Percentiles rank a stretch among this genome's conserved stretches.
These are phyloP conservation scores for Candida yuanshanica DNA, from an alignment of 805 yeast genomes.

Conservation along the genomic window DNA sequence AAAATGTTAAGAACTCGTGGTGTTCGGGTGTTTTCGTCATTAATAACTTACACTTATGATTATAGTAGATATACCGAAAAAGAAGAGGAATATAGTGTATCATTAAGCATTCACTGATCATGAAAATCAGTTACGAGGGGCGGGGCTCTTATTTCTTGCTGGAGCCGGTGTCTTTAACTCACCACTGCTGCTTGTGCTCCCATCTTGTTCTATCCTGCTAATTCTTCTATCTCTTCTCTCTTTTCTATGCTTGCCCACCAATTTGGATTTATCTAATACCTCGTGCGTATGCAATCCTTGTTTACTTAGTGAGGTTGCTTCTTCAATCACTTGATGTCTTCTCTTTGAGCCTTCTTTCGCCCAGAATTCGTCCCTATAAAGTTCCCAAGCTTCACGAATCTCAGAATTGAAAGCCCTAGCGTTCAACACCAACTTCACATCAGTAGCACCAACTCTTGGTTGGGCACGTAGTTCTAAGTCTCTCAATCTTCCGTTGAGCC, in stretches of 20 bases:
- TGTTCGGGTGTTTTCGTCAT: not conserved
- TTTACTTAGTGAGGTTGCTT: not conserved
- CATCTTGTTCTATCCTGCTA: slow-evolving; percentile 15
- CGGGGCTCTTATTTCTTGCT: slow-evolving; percentile 42
- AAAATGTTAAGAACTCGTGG: too few relatives aligned
- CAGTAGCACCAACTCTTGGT: slow-evolving; percentile 67
- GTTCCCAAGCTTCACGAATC: slow-evolving; percentile 90
- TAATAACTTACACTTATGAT: too few relatives aligned
- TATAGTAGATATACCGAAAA: too few relatives aligned
- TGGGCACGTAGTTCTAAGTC: slow-evolving; percentile 36
- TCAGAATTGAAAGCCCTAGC: slow-evolving; percentile 80
- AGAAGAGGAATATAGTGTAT: slow-evolving; percentile 46
- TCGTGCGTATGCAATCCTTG: not conserved
- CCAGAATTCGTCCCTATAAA: slow-evolving; percentile 93
- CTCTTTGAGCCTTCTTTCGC: slow-evolving; percentile 70
- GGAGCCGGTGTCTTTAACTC: slow-evolving; percentile 95
- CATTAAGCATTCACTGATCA: not conserved
- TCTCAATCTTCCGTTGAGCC: slow-evolving; percentile 10
- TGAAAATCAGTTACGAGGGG: not conserved
- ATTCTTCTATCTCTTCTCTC: slow-evolving; percentile 37
- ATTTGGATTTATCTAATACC: slow-evolving; percentile 23
- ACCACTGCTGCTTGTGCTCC: slow-evolving; percentile 92
- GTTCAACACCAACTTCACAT: slow-evolving; percentile 74
- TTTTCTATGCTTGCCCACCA: slow-evolving; percentile 32
- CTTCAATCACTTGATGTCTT: slow-evolving; percentile 23